Conservation (phyloP, 345 rosid genomes). For the Aquilaria malaccensis region DNA sequence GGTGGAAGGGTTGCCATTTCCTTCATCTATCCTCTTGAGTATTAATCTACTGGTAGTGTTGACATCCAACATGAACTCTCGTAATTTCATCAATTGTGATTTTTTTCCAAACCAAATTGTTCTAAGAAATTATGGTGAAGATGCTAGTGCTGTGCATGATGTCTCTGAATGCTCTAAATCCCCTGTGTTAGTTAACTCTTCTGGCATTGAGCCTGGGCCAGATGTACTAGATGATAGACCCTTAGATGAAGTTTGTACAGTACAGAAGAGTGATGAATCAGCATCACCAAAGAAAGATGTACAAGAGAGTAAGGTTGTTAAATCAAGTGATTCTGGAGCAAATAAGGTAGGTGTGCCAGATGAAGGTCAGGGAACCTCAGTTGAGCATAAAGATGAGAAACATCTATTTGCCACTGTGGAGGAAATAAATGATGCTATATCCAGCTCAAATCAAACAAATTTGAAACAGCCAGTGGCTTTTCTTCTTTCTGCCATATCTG, state of each 20-base stretch:
- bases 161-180: slow-evolving; percentile 13
- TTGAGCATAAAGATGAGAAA: slow-evolving; percentile 33
- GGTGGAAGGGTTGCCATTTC: slow-evolving; percentile 73
- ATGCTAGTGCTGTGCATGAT: slow-evolving; percentile 22
- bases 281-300: slow-evolving; percentile 13
- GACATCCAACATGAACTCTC: slow-evolving; percentile 35
- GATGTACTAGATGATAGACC: slow-evolving; percentile 29
- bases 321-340: slow-evolving; percentile 11
- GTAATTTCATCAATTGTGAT: slow-evolving; percentile 41
- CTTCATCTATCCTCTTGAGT: slow-evolving; percentile 61
- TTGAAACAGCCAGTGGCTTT: slow-evolving; percentile 38
- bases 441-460: slow-evolving; percentile 1
- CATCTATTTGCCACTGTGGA: slow-evolving; percentile 16
- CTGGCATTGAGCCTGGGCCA: slow-evolving; percentile 19
- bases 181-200: slow-evolving; percentile 17
- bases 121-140: slow-evolving; percentile 20
- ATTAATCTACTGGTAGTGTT: slow-evolving; percentile 58
- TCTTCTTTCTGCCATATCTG: slow-evolving; percentile 61
- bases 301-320: slow-evolving; percentile 21
- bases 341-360: slow-evolving; percentile 11
- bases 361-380: slow-evolving; percentile 20
- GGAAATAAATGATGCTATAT: slow-evolving; percentile 17
- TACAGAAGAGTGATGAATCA: slow-evolving; percentile 18
- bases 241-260: slow-evolving; percentile 20
- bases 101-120: slow-evolving; percentile 26